These are phyloP conservation scores for Planoprotostelium fungivorum DNA, from an alignment of 78 protist species.

Conservation along the genomic window DNA sequence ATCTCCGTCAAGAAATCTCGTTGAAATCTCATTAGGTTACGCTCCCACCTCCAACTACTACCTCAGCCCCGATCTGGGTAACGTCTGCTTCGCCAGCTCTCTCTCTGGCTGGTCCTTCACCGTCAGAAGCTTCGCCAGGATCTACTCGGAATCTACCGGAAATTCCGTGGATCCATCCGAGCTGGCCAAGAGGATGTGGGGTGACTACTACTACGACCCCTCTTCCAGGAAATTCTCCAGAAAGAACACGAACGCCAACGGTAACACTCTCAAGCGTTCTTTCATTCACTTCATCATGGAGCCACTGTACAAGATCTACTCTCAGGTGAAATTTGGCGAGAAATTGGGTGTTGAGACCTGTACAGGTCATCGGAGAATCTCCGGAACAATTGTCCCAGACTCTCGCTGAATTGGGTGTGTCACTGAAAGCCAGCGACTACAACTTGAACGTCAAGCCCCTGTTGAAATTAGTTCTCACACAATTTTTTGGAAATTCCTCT, in stretches of 20 bases:
- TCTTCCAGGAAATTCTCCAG: conserved; percentile 53
- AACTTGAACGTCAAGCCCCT: conserved; percentile 69
- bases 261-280: conserved; percentile 31
- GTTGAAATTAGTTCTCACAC: conserved; percentile 44
- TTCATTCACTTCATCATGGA: conserved; percentile 94
- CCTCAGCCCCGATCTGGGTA: conserved; percentile 77
- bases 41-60: background rate
- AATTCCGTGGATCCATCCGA: conserved; percentile 22
- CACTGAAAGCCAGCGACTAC: conserved; percentile 25
- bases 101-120: conserved; percentile 85
- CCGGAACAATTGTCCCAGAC: background rate
- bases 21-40: background rate
- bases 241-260: background rate
- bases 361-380: conserved; percentile 13
- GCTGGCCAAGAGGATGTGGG: conserved; percentile 94
- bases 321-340: conserved; percentile 13
- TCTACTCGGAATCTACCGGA: conserved; percentile 44
- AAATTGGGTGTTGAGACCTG: conserved; percentile 9
- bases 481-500: conserved; percentile 71
- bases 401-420: conserved; percentile 73
- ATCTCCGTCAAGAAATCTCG: background rate
- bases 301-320: conserved; percentile 93
- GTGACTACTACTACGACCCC: conserved; percentile 78
- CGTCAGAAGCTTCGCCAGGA: conserved; percentile 75
- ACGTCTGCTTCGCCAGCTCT: conserved; percentile 84